These are phyloP conservation scores for Pythium phragmitis DNA, from an alignment of 352 stramenopile genomes.

Conservation along the genomic window DNA sequence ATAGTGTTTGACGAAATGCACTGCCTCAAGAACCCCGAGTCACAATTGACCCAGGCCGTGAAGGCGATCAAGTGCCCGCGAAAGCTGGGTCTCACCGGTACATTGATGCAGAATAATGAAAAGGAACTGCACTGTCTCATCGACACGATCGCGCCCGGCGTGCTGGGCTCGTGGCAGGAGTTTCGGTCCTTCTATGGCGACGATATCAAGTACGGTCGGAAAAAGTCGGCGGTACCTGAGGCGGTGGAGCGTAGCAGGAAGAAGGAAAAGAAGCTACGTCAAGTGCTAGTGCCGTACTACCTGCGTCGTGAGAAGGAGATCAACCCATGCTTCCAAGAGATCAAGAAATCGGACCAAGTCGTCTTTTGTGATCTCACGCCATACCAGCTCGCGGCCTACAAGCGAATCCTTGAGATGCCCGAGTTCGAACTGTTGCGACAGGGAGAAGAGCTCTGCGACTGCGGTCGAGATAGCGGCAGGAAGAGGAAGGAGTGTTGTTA, in stretches of 20 bases:
- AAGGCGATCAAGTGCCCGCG: slow-evolving; percentile 57
- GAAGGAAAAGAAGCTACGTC: slow-evolving; percentile 69
- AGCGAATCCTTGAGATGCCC: slow-evolving; percentile 65
- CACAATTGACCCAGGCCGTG: slow-evolving; percentile 88
- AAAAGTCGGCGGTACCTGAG: slow-evolving; percentile 69
- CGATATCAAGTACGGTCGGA: slow-evolving; percentile 82
- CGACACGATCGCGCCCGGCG: slow-evolving; percentile 65
- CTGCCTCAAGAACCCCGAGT: slow-evolving; percentile 96
- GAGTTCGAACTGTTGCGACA: slow-evolving; percentile 67
- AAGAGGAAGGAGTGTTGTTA: slow-evolving; percentile 72
- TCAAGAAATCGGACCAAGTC: slow-evolving; percentile 78
- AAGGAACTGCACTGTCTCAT: slow-evolving; percentile 80
- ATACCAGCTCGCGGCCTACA: slow-evolving; percentile 65
- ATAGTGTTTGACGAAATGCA: slow-evolving; percentile 99
- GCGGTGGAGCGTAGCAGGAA: slow-evolving; percentile 54
- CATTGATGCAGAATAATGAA: slow-evolving; percentile 88
- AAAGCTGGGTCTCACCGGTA: slow-evolving; percentile 88
- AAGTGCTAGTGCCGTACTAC: slow-evolving; percentile 64
- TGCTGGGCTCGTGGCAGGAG: slow-evolving; percentile 59
- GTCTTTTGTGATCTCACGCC: slow-evolving; percentile 80
- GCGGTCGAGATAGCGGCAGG: slow-evolving; percentile 49
- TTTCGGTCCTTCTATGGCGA: slow-evolving; percentile 80
- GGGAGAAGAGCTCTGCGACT: slow-evolving; percentile 69
- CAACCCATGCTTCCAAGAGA: slow-evolving; percentile 64
- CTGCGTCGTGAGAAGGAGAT: slow-evolving; percentile 72